Evolutionary conservation across 1,284 basidiomycete species (phyloP).

Genomic region (Crepidotus sp.): DNA sequence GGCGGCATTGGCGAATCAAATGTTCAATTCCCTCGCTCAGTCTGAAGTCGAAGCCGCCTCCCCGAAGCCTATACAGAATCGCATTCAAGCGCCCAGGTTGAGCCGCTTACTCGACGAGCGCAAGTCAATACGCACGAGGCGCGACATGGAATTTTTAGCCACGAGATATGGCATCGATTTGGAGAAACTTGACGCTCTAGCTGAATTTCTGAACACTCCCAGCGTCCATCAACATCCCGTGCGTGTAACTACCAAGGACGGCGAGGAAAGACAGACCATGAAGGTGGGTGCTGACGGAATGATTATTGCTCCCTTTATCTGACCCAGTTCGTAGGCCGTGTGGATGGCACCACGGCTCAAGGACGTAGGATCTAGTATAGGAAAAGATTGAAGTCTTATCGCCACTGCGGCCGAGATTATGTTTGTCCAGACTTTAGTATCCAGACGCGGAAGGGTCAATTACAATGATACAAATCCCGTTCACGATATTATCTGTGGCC

Average conservation of each 20-base stretch:
- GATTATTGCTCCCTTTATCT: not conserved
- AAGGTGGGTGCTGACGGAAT: not conserved
- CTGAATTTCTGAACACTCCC: slow-evolving; percentile 61
- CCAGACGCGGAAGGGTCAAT: too few species aligned
- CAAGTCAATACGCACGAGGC: slow-evolving; percentile 39
- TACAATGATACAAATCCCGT: too few species aligned
- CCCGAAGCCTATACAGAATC: slow-evolving; percentile 31
- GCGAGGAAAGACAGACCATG: slow-evolving; percentile 37
- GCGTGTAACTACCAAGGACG: slow-evolving; percentile 44
- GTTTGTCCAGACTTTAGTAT: too few species aligned
- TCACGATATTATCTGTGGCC: too few species aligned
- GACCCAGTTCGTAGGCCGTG: slow-evolving; percentile 15
- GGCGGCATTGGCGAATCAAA: slow-evolving; percentile 31
- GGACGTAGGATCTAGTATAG: not conserved
- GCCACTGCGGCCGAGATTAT: too few species aligned
- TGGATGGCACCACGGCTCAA: slow-evolving; percentile 18
- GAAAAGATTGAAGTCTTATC: too few species aligned
- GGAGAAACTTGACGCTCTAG: slow-evolving; percentile 46
- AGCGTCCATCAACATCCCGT: slow-evolving; percentile 49
- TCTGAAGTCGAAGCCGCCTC: slow-evolving; percentile 50
- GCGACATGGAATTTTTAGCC: slow-evolving; percentile 44
- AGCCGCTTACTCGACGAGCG: slow-evolving; percentile 57
- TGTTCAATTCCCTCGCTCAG: slow-evolving; percentile 43
- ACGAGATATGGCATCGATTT: slow-evolving; percentile 51
- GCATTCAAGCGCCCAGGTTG: slow-evolving; percentile 50